Evolutionary conservation across 129 eudicot species (phyloP).

Genomic region (Flaveria linearis): DNA sequence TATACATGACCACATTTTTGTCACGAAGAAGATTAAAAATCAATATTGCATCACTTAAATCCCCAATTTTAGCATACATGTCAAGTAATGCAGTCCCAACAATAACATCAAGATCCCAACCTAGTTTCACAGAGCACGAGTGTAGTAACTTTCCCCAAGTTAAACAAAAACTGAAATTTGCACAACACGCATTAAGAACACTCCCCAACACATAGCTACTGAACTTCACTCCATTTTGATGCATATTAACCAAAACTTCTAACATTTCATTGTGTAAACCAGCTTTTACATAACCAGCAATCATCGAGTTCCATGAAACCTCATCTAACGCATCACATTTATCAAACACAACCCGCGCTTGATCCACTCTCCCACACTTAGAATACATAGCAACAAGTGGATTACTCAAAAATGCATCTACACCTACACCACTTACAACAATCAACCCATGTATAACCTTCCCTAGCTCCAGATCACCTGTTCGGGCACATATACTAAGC

Average conservation of each 20-base stretch:
- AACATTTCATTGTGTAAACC: conserved; percentile 35
- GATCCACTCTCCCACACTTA: conserved; percentile 48
- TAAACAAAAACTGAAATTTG: conserved; percentile 18
- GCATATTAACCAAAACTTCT: conserved; percentile 43
- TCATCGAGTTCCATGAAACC: conserved; percentile 60
- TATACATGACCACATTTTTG: conserved; percentile 55
- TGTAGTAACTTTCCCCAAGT: conserved; percentile 48
- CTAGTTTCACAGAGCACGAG: conserved; percentile 37
- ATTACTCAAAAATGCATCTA: conserved; percentile 42
- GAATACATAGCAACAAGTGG: conserved; percentile 50
- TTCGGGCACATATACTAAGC: conserved; percentile 45
- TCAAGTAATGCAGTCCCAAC: conserved; percentile 57
- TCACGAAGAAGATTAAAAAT: conserved; percentile 34
- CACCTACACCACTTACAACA: conserved; percentile 35
- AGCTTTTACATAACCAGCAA: conserved; percentile 42
- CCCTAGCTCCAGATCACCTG: conserved; percentile 36
- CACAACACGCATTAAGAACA: conserved; percentile 49
- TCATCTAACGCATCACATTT: conserved; percentile 39
- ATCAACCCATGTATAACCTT: conserved; percentile 45
- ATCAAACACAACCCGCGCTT: conserved; percentile 40
- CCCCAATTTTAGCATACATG: conserved; percentile 52
- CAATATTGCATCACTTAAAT: conserved; percentile 36
- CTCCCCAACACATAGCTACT: conserved; percentile 51
- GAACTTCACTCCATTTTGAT: conserved; percentile 33
- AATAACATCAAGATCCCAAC: conserved; percentile 51